Evolutionary conservation across 2,329 filamentous ascomycete species (phyloP).

Genomic region (Pseudomassariella vexata): DNA sequence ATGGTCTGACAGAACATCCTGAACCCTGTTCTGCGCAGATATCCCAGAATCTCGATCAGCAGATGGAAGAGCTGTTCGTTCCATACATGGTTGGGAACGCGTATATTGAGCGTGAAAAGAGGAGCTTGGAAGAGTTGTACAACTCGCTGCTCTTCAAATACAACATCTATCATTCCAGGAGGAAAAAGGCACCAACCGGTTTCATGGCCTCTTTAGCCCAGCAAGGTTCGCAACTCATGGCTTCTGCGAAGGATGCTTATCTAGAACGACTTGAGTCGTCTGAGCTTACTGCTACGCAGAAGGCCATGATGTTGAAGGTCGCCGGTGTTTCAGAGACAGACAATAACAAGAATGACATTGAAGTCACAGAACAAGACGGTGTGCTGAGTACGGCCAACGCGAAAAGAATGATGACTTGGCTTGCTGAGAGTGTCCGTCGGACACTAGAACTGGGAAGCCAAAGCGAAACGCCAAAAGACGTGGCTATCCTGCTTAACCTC

Average conservation of each 20-base stretch:
- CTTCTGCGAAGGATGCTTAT: slow-evolving; percentile 85
- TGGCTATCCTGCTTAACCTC: slow-evolving; percentile 76
- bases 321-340: slow-evolving; percentile 75
- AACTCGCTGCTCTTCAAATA: slow-evolving; percentile 94
- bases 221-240: slow-evolving; percentile 80
- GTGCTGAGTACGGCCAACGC: slow-evolving; percentile 75
- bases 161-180: slow-evolving; percentile 83
- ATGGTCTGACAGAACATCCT: slow-evolving; percentile 91
- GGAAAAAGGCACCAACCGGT: slow-evolving; percentile 82
- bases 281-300: slow-evolving; percentile 82
- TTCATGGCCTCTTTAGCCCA: slow-evolving; percentile 92
- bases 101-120: slow-evolving; percentile 65
- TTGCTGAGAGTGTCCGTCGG: slow-evolving; percentile 88
- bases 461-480: slow-evolving; percentile 89
- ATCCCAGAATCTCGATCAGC: slow-evolving; percentile 66
- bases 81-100: slow-evolving; percentile 64
- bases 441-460: slow-evolving; percentile 85
- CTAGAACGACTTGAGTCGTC: slow-evolving; percentile 83
- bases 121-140: slow-evolving; percentile 72
- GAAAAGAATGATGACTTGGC: slow-evolving; percentile 97
- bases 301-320: slow-evolving; percentile 82
- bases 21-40: slow-evolving; percentile 86
- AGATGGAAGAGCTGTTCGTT: slow-evolving; percentile 72
- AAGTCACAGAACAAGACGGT: slow-evolving; percentile 87
- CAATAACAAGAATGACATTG: slow-evolving; percentile 77